Conservation (phyloP, 257 asterid species). For the Marsdenia floribunda region DNA sequence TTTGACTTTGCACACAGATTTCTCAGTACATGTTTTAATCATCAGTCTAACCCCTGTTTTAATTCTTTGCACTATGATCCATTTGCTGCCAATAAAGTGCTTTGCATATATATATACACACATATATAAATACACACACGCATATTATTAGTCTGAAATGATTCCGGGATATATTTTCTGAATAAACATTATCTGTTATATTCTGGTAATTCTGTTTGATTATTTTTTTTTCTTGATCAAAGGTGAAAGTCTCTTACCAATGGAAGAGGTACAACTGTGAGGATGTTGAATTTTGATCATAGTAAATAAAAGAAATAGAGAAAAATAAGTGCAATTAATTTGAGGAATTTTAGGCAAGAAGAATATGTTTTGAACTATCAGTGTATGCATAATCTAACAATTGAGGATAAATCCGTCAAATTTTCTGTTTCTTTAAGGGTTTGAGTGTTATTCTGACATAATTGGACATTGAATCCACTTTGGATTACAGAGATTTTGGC, state of each 20-base stretch:
- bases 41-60: not conserved
- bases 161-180: too few relatives aligned
- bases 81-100: not conserved
- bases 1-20: not conserved
- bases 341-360: not conserved
- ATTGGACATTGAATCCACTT: not conserved
- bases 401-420: not conserved
- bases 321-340: not conserved
- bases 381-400: not conserved
- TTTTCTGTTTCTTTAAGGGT: not conserved
- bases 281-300: not conserved
- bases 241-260: not conserved
- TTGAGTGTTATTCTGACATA: not conserved
- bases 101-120: not conserved
- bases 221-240: not conserved
- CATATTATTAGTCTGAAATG: not conserved
- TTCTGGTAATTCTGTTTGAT: not conserved
- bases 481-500: not conserved
- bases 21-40: not conserved
- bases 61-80: not conserved
- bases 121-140: not conserved
- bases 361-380: not conserved
- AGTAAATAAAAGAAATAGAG: not conserved
- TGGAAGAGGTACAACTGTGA: not conserved
- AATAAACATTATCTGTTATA: not conserved